Percentiles rank a stretch among this genome's conserved stretches.
phyloP scores from a whole-genome alignment of 2,329 filamentous ascomycete species.

The Aureobasidium pullulans region DNA sequence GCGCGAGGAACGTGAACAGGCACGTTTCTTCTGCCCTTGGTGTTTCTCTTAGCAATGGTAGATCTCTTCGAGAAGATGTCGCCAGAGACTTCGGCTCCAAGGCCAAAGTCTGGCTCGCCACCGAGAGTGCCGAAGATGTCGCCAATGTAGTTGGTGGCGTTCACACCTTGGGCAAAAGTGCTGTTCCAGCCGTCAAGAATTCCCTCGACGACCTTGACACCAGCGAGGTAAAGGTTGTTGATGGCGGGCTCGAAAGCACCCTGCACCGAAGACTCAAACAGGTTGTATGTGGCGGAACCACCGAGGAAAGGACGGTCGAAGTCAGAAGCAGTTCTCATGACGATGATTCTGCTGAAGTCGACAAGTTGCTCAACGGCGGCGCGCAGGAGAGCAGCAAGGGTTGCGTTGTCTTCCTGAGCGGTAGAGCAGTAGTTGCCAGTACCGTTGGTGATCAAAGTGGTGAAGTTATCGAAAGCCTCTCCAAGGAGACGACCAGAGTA shows the following conservation, averaged over 20 bases:
- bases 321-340: conserved; percentile 63
- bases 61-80: conserved; percentile 5
- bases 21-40: neutral
- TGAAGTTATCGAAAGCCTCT: conserved; percentile 59
- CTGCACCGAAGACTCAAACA: conserved; percentile 49
- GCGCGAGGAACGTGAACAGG: neutral
- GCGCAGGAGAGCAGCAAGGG: conserved; percentile 58
- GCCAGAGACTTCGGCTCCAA: conserved; percentile 34
- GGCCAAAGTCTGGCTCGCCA: conserved; percentile 58
- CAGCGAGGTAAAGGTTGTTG: conserved; percentile 59
- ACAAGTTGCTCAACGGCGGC: conserved; percentile 49
- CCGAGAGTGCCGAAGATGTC: conserved; percentile 65
- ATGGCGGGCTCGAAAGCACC: conserved; percentile 58
- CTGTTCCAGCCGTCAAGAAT: conserved; percentile 55
- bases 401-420: conserved; percentile 66
- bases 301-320: conserved; percentile 63
- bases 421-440: conserved; percentile 62
- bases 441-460: conserved; percentile 58
- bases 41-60: conserved; percentile 14
- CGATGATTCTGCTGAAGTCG: conserved; percentile 60
- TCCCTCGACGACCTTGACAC: conserved; percentile 56
- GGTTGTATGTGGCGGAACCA: conserved; percentile 49
- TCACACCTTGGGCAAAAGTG: conserved; percentile 51
- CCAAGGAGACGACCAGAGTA: conserved; percentile 56
- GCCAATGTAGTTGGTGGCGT: conserved; percentile 54